phyloP scores from a whole-genome alignment of 805 yeast genomes.

The Cyberlindnera subsufficiens region DNA sequence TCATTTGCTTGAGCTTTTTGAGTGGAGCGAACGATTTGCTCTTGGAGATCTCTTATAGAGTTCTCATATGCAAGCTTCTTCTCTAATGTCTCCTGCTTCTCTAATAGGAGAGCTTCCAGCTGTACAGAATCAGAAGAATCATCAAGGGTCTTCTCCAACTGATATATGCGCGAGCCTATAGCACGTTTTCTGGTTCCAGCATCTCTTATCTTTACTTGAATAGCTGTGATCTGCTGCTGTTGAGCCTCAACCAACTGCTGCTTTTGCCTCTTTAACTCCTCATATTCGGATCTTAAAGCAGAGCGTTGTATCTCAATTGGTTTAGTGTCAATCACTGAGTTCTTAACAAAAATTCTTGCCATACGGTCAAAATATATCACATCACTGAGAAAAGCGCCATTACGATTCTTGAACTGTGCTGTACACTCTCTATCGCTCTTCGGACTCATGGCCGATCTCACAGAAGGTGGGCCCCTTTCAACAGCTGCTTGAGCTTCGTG shows the following conservation, averaged over 20 bases:
- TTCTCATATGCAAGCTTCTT: conserved; percentile 10
- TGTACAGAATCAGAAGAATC: conserved; percentile 41
- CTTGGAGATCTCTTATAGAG: conserved; percentile 22
- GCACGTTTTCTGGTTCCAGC: background rate
- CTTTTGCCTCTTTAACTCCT: conserved; percentile 8
- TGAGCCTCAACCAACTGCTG: conserved; percentile 5
- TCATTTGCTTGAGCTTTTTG: conserved; percentile 17
- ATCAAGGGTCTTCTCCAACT: conserved; percentile 32
- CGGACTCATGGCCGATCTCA: background rate
- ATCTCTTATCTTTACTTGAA: conserved; percentile 1
- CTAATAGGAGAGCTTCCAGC: conserved; percentile 25
- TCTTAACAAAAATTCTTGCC: conserved; percentile 12
- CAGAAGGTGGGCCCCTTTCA: conserved; percentile 8
- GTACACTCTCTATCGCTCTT: background rate
- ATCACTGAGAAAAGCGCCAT: conserved; percentile 44
- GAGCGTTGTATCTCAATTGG: conserved; percentile 4
- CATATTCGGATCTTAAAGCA: background rate
- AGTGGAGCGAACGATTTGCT: conserved; percentile 17
- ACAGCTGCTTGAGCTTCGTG: conserved; percentile 43
- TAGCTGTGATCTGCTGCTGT: conserved; percentile 14
- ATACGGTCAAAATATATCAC: conserved; percentile 39
- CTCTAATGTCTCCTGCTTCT: background rate
- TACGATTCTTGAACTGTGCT: conserved; percentile 20
- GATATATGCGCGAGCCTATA: conserved; percentile 24
- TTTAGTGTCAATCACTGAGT: conserved; percentile 15